Conservation (phyloP, 2,329 filamentous ascomycete genomes). For the Pestalotiopsis sp. region DNA sequence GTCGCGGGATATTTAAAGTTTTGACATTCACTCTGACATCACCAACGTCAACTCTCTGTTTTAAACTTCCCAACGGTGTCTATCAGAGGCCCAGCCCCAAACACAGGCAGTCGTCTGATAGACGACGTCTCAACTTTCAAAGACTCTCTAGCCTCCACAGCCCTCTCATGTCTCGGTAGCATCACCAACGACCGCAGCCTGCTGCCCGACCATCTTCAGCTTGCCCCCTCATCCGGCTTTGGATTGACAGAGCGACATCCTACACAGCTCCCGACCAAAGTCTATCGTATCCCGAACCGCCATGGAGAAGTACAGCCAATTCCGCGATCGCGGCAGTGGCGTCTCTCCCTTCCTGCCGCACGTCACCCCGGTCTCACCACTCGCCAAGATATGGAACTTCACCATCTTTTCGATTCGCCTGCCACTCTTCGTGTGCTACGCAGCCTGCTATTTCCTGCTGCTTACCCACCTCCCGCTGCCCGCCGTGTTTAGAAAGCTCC, state of each 20-base stretch:
- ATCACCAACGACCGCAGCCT: neutral
- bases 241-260: neutral
- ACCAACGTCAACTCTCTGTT: neutral
- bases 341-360: conserved; percentile 95
- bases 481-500: conserved; percentile 71
- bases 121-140: neutral
- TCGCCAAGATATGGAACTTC: conserved; percentile 67
- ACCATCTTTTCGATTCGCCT: conserved; percentile 82
- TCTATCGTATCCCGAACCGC: conserved; percentile 13
- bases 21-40: conserved; percentile 3
- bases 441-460: conserved; percentile 74
- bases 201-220: neutral
- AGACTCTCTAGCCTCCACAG: neutral
- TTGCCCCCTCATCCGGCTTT: neutral
- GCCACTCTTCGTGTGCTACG: conserved; percentile 73
- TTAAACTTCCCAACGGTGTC: neutral
- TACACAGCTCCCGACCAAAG: neutral
- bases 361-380: conserved; percentile 63
- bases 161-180: conserved; percentile 4
- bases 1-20: neutral
- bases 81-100: neutral
- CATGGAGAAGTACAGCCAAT: conserved; percentile 97
- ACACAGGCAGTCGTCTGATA: neutral
- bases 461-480: conserved; percentile 79
- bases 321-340: conserved; percentile 88